Evolutionary conservation across 768 basidiomycete genomes (phyloP), one percentile per base, ranked within the genome.

Genomic region (Podaxis pistillaris): DNA sequence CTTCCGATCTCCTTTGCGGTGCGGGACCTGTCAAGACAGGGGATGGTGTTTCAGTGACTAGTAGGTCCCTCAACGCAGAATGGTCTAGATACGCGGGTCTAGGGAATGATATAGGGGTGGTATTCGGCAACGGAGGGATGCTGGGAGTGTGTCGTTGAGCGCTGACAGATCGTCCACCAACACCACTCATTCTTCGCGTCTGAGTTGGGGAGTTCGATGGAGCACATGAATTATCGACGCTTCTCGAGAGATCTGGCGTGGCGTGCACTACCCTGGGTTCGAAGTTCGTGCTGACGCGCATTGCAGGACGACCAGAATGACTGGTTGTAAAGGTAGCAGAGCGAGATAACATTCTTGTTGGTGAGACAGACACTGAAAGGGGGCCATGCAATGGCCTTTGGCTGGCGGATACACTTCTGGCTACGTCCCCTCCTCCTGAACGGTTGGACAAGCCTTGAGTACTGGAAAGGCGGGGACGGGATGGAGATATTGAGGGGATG

Each of bases 81-180:
- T 90, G 81, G 47, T 91, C 89, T 59, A 94, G 81, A 72, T 94
- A 94, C 0, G 85, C 75, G 1, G 92, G 92, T 19, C 86, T 84
- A 52, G 84, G 72, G 88, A 93, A 58, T 77, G 75, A 37, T 67
- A 75, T 60, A 71, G 72, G 51, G 71, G 65, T 54, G 68, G 72
- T 40, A 22, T 73, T 70, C 38, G 76, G 72, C 28, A 65, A 70
- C 28, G 66, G 73, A 51, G 69, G 69, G 64, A 72, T 65, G 64
- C 71, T 64, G 63, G 55, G 63, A 69, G 71, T 65, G 70, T 66
- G 64, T 76, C 66, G 68, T 56, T 68, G 64, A 0, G 68, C 62
- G 63, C 71, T 67, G 11, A 67, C 56, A 55, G 65, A 60, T 30
- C 62, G 57, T 46, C 57, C 56, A 19, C 51, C 67, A 19, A 69